Evolutionary conservation across 495 filamentous ascomycete species (phyloP), one percentile per base, ranked within the genome.

Genomic region (Amphirosellinia nigrospora): DNA sequence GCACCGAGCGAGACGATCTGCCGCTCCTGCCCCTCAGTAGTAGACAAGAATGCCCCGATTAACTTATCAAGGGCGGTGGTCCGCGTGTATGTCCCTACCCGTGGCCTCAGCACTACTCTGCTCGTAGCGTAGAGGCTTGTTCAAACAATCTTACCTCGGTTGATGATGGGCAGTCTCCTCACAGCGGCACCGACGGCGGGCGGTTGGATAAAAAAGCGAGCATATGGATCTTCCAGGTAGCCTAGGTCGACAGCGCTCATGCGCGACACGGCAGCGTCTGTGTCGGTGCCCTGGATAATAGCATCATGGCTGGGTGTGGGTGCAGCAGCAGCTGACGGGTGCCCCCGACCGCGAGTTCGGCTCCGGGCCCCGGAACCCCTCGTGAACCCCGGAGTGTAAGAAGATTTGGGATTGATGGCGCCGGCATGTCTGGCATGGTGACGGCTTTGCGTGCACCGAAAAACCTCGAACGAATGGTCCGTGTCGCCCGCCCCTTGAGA

Each of bases 1-100:
- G 96, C 96, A 55, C 96, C 96, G 2, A 99, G 88, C 3, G 94
- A 98, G 64, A 98, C 88, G 62, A 99, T 95, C 75, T 99, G 96
- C 75, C 91, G 93, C 58, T 67, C 78, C 53, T 71, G 79, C 60
- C 70, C 77, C 28, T 68, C 63, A 36, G 78, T 80, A 50, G 63
- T 72, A 34, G 75, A 68, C 58, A 98, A 86, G 77, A 98, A 98
- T 41, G 79, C 78, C 32, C 86, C 77, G 68, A 98, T 89, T 30
- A 99, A 88, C 46, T 79, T 81, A 81, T 98, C 94, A 76, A 99
- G 91, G 28, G 93, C 93, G 34, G 87, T 89, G 30, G 95, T 98
- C 72, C 96, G 89, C 34, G 95, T 92, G 78, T 97, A 98, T n/a
- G 96, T 98, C 45, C 95, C 94, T 95, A 63, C 59, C 56, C 32